Percentiles rank a stretch among this genome's conserved stretches.
These are phyloP conservation scores for Flaveria floridana DNA, from an alignment of 140 eudicot species.

Conservation along the genomic window DNA sequence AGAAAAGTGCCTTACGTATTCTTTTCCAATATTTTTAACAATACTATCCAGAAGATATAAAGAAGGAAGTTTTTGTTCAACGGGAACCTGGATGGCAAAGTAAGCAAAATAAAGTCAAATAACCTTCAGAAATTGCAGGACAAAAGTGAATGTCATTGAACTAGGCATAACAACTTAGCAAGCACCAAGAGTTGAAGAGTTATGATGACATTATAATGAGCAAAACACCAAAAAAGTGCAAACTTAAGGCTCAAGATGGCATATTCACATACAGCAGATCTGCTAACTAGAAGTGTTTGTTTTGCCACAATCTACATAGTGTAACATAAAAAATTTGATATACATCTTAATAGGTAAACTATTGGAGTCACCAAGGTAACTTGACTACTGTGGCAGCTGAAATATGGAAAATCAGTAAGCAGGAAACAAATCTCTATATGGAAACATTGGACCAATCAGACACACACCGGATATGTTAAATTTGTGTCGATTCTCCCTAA, in stretches of 20 bases:
- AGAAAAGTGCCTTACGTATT: conserved; percentile 70
- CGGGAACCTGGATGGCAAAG: conserved; percentile 60
- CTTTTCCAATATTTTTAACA: conserved; percentile 88
- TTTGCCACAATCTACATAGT: neutral
- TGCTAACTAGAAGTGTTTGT: neutral
- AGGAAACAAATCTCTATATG: neutral
- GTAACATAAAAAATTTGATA: neutral
- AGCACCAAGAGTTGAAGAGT: conserved; percentile 11
- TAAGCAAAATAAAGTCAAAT: conserved; percentile 21
- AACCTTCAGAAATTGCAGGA: conserved; percentile 1
- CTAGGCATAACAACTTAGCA: conserved; percentile 5
- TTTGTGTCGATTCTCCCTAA: neutral
- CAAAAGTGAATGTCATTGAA: conserved; percentile 4
- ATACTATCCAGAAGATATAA: conserved; percentile 93
- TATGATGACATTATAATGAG: neutral
- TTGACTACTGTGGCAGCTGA: neutral
- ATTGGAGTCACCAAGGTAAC: neutral
- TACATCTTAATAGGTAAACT: neutral
- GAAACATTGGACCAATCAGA: neutral
- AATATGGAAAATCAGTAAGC: neutral
- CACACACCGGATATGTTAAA: neutral
- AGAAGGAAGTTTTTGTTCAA: conserved; percentile 84
- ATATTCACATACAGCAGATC: conserved; percentile 15
- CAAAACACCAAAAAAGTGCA: conserved; percentile 3
- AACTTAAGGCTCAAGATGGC: neutral